These are phyloP conservation scores for Calophaca sinica DNA, from an alignment of 306 rosid genomes.

Conservation along the genomic window DNA sequence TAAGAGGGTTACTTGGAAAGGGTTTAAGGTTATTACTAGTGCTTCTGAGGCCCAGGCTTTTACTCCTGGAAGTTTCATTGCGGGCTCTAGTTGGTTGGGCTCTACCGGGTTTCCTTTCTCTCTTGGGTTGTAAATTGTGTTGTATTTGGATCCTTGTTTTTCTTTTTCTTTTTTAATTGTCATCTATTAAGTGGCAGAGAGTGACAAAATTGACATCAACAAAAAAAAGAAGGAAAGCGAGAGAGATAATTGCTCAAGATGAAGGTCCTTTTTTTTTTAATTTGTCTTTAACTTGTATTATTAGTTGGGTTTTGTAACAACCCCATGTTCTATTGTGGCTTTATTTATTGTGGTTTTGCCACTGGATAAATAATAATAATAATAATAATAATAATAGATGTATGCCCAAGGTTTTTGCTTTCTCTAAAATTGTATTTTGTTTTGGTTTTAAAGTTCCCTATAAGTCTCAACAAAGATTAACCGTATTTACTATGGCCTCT, in stretches of 20 bases:
- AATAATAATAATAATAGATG: not conserved
- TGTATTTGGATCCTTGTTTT: not conserved
- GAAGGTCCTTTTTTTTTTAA: not conserved
- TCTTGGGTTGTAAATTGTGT: slow-evolving; percentile 62
- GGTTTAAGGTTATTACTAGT: slow-evolving; percentile 65
- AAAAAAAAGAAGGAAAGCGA: not conserved
- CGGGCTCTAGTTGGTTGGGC: slow-evolving; percentile 72
- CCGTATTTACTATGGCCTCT: no score
- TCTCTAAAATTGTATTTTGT: not conserved
- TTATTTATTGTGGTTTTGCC: slow-evolving; percentile 25
- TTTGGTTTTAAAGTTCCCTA: not conserved
- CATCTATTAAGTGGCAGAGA: slow-evolving; percentile 8
- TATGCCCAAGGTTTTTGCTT: slow-evolving; percentile 10
- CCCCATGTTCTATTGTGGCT: slow-evolving; percentile 7
- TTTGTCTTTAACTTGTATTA: slow-evolving; percentile 29
- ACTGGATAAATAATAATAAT: slow-evolving; percentile 16
- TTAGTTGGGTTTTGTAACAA: slow-evolving; percentile 33
- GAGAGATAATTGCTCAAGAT: slow-evolving; percentile 4
- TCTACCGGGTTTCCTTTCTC: slow-evolving; percentile 77
- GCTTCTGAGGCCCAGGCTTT: slow-evolving; percentile 68
- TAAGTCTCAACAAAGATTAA: not conserved
- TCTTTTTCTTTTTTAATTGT: not conserved
- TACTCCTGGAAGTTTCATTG: slow-evolving; percentile 67
- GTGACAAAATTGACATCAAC: not conserved
- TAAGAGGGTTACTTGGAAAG: slow-evolving; percentile 74